Conservation (phyloP, 805 yeast genomes). For the Candida parachauliodes region DNA sequence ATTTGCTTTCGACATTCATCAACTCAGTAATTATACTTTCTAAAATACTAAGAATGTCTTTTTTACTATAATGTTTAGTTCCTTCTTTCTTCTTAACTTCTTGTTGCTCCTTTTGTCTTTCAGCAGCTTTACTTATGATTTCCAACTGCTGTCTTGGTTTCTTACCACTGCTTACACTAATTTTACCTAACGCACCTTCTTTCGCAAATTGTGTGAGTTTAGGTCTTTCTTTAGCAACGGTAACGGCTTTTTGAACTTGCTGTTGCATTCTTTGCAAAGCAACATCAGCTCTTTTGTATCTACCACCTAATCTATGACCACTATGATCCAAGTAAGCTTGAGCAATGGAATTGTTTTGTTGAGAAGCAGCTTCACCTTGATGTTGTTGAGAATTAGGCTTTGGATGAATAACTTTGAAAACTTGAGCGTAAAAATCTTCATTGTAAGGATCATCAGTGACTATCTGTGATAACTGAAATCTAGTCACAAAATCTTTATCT, state of each 20-base stretch:
- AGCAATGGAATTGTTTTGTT: constrained; percentile 77
- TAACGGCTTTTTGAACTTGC: constrained; percentile 94
- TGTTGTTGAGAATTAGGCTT: constrained; percentile 56
- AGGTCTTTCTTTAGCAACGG: constrained; percentile 87
- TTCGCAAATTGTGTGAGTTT: constrained; percentile 59
- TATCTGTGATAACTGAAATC: constrained; percentile 91
- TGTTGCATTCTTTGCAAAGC: constrained; percentile 97
- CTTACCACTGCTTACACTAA: constrained; percentile 72
- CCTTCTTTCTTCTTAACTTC: constrained; percentile 19
- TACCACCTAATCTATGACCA: constrained; percentile 86
- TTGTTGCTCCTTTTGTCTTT: constrained; percentile 37
- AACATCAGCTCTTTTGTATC: constrained; percentile 78
- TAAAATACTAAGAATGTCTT: constrained; percentile 56
- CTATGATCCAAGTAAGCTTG: constrained; percentile 88
- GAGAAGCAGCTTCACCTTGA: constrained; percentile 32
- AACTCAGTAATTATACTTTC: constrained; percentile 78
- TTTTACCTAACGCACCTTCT: constrained; percentile 89
- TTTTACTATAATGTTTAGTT: constrained; percentile 31
- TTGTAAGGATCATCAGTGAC: constrained; percentile 96
- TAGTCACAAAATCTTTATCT: constrained; percentile 92
- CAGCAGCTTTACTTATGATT: constrained; percentile 49
- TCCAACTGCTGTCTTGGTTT: constrained; percentile 86
- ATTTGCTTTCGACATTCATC: constrained; percentile 69
- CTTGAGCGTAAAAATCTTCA: constrained; percentile 96
- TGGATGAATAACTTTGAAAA: constrained; percentile 60